Base-by-base conservation (phyloP, 2,329 filamentous ascomycete genomes). In the Chaetomium globosum region DNA sequence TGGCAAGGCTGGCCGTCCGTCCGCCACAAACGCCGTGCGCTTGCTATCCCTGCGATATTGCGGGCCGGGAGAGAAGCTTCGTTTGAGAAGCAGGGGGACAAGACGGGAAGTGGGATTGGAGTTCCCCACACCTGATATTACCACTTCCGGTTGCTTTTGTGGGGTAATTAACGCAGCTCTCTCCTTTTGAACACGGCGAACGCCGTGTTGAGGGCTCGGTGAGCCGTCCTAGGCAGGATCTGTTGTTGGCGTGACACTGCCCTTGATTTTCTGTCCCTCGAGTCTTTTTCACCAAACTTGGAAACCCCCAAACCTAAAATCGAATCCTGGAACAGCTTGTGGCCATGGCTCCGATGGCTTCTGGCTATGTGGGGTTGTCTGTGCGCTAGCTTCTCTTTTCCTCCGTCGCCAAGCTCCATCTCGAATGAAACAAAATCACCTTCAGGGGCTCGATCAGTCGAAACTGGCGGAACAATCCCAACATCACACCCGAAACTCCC, bases 61-160 rank as follows among this genome's bases (percentile, higher is more conserved):
- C 61, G 46, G 61, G 43, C 53, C 61, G 26, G 26, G 56, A 39
- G 52, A 52, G 31, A 59, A 46, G 56, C 59, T 59, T 48, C 21
- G 23, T 33, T 43, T 48, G 59, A 36, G n/a, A n/a, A 59, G 46
- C 43, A 61, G 54, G 54, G 48, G 56, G 43, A 21, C 49, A 43
- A 59, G 39, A 28, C 59, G 64, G 67, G 61, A 62, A 63, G 55
- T 59, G 59, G 62, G 46, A 59, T 52, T 59, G 49, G 31, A 52
- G 10, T 36, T 61, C 64, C 49, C 67, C 67, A 68, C 64, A 61
- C 55, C 58, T 65, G 54, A 63, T 61, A 65, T 68, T 55, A 55
- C 64, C 31, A 26, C 31, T 59, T 66, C 33, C 31, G 49, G 58
- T 59, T 54, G 62, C 53, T 43, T 63, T 58, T 65, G 61, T 66